Evolutionary conservation across 768 basidiomycete species (phyloP).

Genomic region (Tulasnella calospora): DNA sequence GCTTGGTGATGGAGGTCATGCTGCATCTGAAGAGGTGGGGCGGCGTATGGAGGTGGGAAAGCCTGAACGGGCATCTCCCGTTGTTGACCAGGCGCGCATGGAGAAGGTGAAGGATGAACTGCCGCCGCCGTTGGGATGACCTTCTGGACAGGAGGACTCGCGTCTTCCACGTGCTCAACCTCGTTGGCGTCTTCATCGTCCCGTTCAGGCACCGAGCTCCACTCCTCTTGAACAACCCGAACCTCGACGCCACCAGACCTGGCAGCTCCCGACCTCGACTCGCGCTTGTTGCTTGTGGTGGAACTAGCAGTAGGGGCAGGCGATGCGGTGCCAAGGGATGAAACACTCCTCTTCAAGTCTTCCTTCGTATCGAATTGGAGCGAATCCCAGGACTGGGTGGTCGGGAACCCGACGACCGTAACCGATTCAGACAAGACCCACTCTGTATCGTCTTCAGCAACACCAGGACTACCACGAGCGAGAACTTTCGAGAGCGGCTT

Average conservation of each 20-base stretch:
- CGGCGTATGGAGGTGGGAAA: neutral
- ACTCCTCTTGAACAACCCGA: neutral
- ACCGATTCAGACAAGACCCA: neutral
- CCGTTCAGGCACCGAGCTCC: neutral
- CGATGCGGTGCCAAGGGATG: neutral
- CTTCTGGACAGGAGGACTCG: neutral
- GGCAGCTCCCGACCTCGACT: neutral
- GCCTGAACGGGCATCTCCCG: neutral
- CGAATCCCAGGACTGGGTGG: neutral
- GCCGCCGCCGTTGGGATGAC: neutral
- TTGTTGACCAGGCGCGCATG: neutral
- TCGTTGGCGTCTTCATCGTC: neutral
- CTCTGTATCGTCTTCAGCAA: neutral
- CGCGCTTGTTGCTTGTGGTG: neutral
- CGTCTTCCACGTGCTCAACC: neutral
- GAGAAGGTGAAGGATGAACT: neutral
- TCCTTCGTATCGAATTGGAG: constrained; percentile 5
- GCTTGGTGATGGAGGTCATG: neutral
- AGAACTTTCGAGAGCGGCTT: neutral
- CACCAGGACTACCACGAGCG: neutral
- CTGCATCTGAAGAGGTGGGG: neutral
- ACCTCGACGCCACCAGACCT: neutral
- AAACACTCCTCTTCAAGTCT: neutral
- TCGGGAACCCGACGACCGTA: neutral
- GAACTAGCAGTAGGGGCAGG: neutral